Percentiles rank a stretch among this genome's conserved stretches.
These are phyloP conservation scores for Botrytis paeoniae DNA, from an alignment of 2,329 filamentous ascomycete genomes.

Conservation along the genomic window DNA sequence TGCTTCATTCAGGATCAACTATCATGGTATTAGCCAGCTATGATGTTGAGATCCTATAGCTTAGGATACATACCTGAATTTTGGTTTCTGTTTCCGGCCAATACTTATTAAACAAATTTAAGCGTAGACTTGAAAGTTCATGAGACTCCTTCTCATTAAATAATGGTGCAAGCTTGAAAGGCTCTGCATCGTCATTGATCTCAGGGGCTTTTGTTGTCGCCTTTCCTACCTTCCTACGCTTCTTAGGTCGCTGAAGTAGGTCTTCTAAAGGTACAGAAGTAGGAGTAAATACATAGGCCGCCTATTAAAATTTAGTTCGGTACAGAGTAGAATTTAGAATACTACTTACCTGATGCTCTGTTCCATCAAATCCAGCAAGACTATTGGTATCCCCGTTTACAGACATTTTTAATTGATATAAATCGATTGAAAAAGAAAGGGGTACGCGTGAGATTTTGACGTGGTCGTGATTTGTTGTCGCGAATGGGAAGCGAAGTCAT, in stretches of 20 bases:
- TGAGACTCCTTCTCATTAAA: constrained; percentile 53
- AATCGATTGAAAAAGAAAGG: background rate
- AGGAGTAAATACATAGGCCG: constrained; percentile 41
- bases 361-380: constrained; percentile 33
- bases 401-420: constrained; percentile 33
- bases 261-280: constrained; percentile 23
- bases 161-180: constrained; percentile 48
- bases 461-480: constrained; percentile 20
- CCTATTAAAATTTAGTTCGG: constrained; percentile 29
- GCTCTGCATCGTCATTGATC: background rate
- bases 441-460: constrained; percentile 20
- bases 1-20: constrained; percentile 57
- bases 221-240: constrained; percentile 39
- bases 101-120: constrained; percentile 56
- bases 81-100: constrained; percentile 64
- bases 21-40: constrained; percentile 35
- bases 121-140: constrained; percentile 51
- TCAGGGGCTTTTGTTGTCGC: constrained; percentile 21
- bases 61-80: constrained; percentile 51
- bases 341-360: constrained; percentile 37
- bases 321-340: background rate
- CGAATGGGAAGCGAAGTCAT: constrained; percentile 21
- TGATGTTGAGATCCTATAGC: background rate
- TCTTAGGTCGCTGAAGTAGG: constrained; percentile 35
- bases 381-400: constrained; percentile 31